Evolutionary conservation across 345 rosid species (phyloP), one percentile per base, ranked within the genome.

Genomic region (Brassica rapa): DNA sequence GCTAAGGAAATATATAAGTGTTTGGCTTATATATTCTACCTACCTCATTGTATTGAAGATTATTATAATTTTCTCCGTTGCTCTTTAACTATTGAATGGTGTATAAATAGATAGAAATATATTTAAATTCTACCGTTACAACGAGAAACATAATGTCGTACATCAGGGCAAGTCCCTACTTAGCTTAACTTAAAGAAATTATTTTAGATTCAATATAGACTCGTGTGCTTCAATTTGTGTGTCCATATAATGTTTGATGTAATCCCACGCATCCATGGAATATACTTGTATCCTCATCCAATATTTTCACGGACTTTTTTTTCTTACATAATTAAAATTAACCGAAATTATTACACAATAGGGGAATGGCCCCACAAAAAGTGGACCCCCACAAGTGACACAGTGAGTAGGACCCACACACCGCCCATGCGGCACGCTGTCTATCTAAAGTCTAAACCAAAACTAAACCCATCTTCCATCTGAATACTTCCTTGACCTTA

Each of bases 371-470:
- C 60, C 21, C 60, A 53, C 57, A 63, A 69, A 76, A 66, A 62
- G 59, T 87, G 85, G 89, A 70, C 25, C 87, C 87, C 87, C 79
- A 80, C 62, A 57, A 69, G 78, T 68, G 79, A 61, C 72, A 78
- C 75, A 76, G 77, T 24, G 8, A 27, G 77, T 61, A 78, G 91
- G 85, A 4, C 86, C 97, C 87, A 86, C 87, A 46, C 86, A 91
- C 89, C 87, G 86, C 88, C 86, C 90, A 89, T 91, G 87, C 86
- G 89, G 88, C 89, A 89, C 88, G 88, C 84, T 84, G 83, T 86
- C 85, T 83, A 79, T 80, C 82, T 74, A 66, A 73, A 64, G 68
- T 33, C 68, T 33, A 37, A 83, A 87, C 91, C 88, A 83, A 84
- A 85, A 82, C 87, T 53, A 76, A 84, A 85, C 86, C 77, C 80